Evolutionary conservation across 2,329 filamentous ascomycete genomes (phyloP).

Genomic region (Grosmannia clavigera): DNA sequence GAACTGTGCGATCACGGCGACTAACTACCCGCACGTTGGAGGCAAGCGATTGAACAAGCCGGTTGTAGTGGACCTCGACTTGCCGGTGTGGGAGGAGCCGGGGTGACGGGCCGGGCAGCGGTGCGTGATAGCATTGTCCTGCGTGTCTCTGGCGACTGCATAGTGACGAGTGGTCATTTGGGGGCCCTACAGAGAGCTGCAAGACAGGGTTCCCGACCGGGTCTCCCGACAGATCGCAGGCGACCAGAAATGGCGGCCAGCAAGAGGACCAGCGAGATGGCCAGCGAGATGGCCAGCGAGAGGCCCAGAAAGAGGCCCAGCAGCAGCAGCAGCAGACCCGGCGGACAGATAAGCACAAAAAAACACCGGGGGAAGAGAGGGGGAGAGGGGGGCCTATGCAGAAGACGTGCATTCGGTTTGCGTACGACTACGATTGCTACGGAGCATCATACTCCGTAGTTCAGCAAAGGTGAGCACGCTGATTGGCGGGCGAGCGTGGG

Average conservation of each 20-base stretch:
- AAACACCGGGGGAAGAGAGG: too few species aligned
- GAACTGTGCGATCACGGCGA: constrained; percentile 66
- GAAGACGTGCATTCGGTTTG: too few species aligned
- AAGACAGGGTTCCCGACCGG: too few species aligned
- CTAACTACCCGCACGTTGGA: constrained; percentile 47
- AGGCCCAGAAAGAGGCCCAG: neutral
- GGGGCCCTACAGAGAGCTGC: too few species aligned
- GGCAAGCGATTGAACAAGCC: constrained; percentile 63
- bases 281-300: neutral
- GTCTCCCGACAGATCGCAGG: too few species aligned
- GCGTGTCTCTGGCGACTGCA: too few species aligned
- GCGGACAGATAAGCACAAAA: neutral
- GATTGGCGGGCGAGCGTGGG: neutral
- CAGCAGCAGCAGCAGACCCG: neutral
- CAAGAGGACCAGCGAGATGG: neutral
- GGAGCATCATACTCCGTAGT: too few species aligned
- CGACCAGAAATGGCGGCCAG: neutral
- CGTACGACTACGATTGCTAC: too few species aligned
- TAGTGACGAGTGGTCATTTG: too few species aligned
- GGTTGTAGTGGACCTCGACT: constrained; percentile 70
- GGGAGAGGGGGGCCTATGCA: too few species aligned
- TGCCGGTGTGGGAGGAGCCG: constrained; percentile 41
- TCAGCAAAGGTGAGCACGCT: neutral
- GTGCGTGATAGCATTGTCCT: too few species aligned
- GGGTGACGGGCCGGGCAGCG: neutral